Base-by-base conservation (phyloP, 2,329 filamentous ascomycete genomes). In the Colletotrichum gloeosporioides region DNA sequence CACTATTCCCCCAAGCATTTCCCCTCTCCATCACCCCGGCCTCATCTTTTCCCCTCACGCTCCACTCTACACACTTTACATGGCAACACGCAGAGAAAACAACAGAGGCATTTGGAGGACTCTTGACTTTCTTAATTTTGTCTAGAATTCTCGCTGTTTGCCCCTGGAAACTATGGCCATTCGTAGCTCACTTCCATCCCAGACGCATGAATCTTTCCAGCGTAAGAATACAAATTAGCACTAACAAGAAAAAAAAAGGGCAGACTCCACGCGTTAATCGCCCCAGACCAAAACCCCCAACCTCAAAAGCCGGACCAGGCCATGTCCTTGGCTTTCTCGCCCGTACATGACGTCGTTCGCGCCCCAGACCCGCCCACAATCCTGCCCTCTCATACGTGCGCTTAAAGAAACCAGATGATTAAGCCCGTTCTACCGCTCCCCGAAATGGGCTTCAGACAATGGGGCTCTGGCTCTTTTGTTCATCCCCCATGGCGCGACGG, bases 321-420 rank as follows among this genome's bases (percentile, higher is more conserved):
- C 65, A 63, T 61, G 44, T 65, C 59, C 64, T 73, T 73, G 73
- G 70, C 70, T 32, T 1, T 10, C 9, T 61, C 49, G 27, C 34
- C 49, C 34, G n/a, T 27, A 61, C 39, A 76, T 76, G 73, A 76
- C 73, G 73, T 76, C 73, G 73, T 22, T 53, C 15, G 27, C 64
- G 64, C 57, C 44, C 64, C 71, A 69, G 44, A 27, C 7, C n/a
- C 32, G 6, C 22, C 25, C 16, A 15, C 64, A 49, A 59, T 44
- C 64, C 44, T 34, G 57, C 44, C 16, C 49, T 76, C 64, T 69
- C 13, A 76, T 76, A 76, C 64, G 73, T 73, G 73, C 73, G 73
- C 73, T 73, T 76, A 76, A 49, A 44, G 53, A 27, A 27, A 76
- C 31, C 49, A 29, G 70, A 39, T n/a, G 57, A 44, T 36, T 63